Evolutionary conservation across 108 stramenopile genomes (phyloP).

Genomic region (Pseudonitzschia delicatissima): DNA sequence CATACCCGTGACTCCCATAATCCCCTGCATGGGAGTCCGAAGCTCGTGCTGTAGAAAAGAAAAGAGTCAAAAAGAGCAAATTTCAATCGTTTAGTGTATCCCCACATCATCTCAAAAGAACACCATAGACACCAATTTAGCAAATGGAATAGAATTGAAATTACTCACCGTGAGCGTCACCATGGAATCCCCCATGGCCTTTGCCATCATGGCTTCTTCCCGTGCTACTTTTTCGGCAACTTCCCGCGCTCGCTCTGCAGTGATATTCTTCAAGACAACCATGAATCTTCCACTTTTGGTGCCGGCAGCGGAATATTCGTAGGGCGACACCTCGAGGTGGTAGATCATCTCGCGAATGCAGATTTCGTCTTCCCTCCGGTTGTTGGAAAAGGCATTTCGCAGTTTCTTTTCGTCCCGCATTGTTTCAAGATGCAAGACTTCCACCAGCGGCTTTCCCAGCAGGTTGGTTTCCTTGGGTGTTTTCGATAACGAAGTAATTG

Average conservation of each 20-base stretch:
- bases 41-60: conserved; percentile 9
- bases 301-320: not conserved
- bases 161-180: conserved; percentile 11
- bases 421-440: conserved; percentile 6
- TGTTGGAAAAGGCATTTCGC: not conserved
- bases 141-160: not conserved
- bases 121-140: no score
- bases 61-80: not conserved
- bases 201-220: conserved; percentile 17
- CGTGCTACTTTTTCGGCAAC: conserved; percentile 12
- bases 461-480: not conserved
- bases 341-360: conserved; percentile 3
- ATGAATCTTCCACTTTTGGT: not conserved
- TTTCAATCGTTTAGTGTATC: no score
- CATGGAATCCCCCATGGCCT: conserved; percentile 22
- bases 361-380: not conserved
- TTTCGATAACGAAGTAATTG: not conserved
- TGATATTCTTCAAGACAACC: conserved; percentile 25
- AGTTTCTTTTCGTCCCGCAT: conserved; percentile 6
- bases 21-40: conserved; percentile 21
- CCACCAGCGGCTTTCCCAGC: not conserved
- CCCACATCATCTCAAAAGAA: no score
- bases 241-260: conserved; percentile 16
- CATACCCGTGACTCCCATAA: conserved; percentile 24
- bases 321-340: not conserved